phyloP scores from a whole-genome alignment of 768 basidiomycete genomes.

The Fibroporia radiculosa region DNA sequence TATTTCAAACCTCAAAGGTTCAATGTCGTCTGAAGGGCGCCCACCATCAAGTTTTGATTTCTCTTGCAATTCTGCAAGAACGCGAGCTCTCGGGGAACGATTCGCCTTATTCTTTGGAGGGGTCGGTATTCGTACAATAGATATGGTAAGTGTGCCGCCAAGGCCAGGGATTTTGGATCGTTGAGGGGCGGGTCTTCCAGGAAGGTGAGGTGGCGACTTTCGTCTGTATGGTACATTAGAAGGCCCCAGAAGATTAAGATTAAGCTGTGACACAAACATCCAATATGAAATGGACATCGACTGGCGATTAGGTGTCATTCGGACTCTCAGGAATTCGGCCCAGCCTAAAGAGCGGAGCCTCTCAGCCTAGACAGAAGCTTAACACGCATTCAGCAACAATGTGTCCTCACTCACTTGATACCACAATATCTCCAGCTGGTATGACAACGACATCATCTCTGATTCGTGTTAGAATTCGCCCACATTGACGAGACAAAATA shows the following conservation, averaged over 20 bases:
- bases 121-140: slow-evolving; percentile 48
- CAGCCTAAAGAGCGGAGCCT: slow-evolving; percentile 83
- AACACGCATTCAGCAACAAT: background rate
- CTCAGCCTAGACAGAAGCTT: slow-evolving; percentile 37
- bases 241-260: slow-evolving; percentile 3
- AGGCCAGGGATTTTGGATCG: slow-evolving; percentile 42
- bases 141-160: slow-evolving; percentile 70
- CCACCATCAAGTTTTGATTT: slow-evolving; percentile 48
- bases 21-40: slow-evolving; percentile 67
- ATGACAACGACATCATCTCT: slow-evolving; percentile 91
- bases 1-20: slow-evolving; percentile 60
- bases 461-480: slow-evolving; percentile 7
- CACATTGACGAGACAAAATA: background rate
- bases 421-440: slow-evolving; percentile 86
- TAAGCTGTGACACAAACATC: slow-evolving; percentile 43
- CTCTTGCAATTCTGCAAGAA: slow-evolving; percentile 56
- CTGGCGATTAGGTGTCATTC: slow-evolving; percentile 62
- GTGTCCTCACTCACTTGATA: slow-evolving; percentile 43
- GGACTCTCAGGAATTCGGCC: slow-evolving; percentile 67
- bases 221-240: slow-evolving; percentile 24
- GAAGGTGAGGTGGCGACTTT: slow-evolving; percentile 24
- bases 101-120: slow-evolving; percentile 36
- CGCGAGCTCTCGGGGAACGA: slow-evolving; percentile 46
- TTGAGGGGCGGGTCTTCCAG: slow-evolving; percentile 23
- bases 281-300: slow-evolving; percentile 76